Conservation (phyloP, 805 yeast species). For the Geotrichum ghanense region DNA sequence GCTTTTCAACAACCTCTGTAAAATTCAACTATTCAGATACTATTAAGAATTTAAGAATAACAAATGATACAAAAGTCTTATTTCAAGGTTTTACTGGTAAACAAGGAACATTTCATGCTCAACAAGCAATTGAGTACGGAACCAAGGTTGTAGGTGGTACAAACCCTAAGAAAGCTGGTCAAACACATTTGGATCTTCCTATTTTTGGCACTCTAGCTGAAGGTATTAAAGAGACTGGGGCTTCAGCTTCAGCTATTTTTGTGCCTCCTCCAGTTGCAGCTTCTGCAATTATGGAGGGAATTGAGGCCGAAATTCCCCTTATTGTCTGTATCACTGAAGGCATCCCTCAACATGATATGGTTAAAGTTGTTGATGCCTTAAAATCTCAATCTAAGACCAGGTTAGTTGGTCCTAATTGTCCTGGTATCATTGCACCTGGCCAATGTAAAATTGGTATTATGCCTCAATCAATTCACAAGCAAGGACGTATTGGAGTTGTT, state of each 20-base stretch:
- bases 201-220: constrained; percentile 83
- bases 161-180: constrained; percentile 96
- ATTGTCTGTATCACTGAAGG: constrained; percentile 98
- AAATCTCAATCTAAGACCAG: constrained; percentile 92
- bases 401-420: constrained; percentile 97
- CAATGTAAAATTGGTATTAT: constrained; percentile 98
- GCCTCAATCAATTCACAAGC: constrained; percentile 88
- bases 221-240: constrained; percentile 85
- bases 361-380: constrained; percentile 87
- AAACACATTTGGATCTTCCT: constrained; percentile 75
- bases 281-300: constrained; percentile 89
- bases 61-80: constrained; percentile 83
- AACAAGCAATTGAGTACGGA: constrained; percentile 91
- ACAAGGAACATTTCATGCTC: constrained; percentile 97
- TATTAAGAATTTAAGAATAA: constrained; percentile 76
- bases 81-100: constrained; percentile 96
- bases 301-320: constrained; percentile 88
- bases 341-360: constrained; percentile 97
- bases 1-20: constrained; percentile 23
- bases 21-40: constrained; percentile 51
- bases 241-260: constrained; percentile 90
- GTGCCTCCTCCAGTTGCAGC: constrained; percentile 98
- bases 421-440: constrained; percentile 96
- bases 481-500: constrained; percentile 89
- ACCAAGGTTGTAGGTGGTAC: constrained; percentile 97